Base-by-base conservation (phyloP, 331 rosid genomes). In the Phaseolus coccineus region DNA sequence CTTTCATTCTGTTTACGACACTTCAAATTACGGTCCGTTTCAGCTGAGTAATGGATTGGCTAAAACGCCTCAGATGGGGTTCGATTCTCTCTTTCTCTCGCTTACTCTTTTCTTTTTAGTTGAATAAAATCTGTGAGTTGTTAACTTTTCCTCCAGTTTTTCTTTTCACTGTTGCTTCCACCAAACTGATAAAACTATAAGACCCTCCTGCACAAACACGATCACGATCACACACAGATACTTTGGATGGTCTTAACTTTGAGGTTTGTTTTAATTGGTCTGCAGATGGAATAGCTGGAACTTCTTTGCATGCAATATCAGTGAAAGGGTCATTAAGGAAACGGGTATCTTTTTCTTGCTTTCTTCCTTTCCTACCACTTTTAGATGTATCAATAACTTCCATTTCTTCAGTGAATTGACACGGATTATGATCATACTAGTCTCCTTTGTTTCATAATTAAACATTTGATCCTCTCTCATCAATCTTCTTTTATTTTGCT, bases 251-350 rank as follows among this genome's bases (percentile, higher is more conserved):
- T 30, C 1, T 39, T 27, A 27, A 47, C 8, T 50, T 57, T 66
- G 12, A 14, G 46, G 51, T 59, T 67, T 56, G 6, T 71, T 68
- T 74, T 72, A 1, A 15, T 33, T 77, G 72, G 12, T 31, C 12
- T 76, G 83, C 82, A 96, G 99, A 79, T 96, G 99, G 99, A 96
- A 93, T 84, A 96, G 99, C 90, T 96, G 99, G 99, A 96, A 96
- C 85, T 96, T 96, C 87, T 96, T 91, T 77, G 98, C 98, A 52
- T 96, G 99, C 91, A 84, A 93, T 75, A 93, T 96, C 62, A 89
- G 86, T 81, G 99, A 96, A 85, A 88, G 89, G 0, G 88, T 91
- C 63, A 89, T 96, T 71, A 93, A 83, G 88, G 98, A 96, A 91
- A 90, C 93, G 5, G 99, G 99, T 96, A 74, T 42, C 24, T 6